Evolutionary conservation across 23 red algal species (phyloP).

Genomic region (Gracilaria domingensis): DNA sequence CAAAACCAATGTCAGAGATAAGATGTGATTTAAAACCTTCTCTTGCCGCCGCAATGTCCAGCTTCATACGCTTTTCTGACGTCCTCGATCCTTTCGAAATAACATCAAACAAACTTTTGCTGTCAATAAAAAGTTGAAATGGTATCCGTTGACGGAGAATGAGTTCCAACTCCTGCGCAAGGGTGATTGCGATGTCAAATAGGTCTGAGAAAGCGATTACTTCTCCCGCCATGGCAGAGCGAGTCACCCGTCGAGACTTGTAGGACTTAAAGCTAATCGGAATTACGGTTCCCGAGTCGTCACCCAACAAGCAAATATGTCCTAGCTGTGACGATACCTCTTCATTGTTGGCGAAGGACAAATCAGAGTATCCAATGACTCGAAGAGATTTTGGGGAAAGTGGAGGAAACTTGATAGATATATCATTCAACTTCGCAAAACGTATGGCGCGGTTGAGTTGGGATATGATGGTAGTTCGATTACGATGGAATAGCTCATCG

Average conservation of each 20-base stretch:
- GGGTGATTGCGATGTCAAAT: slow-evolving; percentile 21
- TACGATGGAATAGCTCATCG: background rate
- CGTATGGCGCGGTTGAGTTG: slow-evolving; percentile 1
- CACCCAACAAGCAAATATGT: background rate
- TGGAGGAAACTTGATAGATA: background rate
- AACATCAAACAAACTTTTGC: slow-evolving; percentile 35
- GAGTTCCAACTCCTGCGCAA: background rate
- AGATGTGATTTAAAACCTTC: slow-evolving; percentile 9
- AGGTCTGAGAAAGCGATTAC: background rate
- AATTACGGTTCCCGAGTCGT: background rate
- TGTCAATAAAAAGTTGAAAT: slow-evolving; percentile 37
- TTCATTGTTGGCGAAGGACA: background rate
- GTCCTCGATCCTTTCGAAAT: slow-evolving; percentile 23
- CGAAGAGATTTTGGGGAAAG: background rate
- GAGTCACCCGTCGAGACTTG: background rate
- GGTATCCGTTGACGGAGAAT: slow-evolving; percentile 9
- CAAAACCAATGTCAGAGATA: slow-evolving; percentile 32
- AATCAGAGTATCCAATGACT: background rate
- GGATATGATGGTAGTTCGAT: background rate
- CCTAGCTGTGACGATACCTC: background rate
- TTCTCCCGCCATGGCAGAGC: slow-evolving; percentile 19
- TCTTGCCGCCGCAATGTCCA: slow-evolving; percentile 38
- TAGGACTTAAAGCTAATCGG: slow-evolving; percentile 4
- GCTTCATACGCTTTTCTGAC: slow-evolving; percentile 39
- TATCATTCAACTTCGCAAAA: background rate